phyloP scores from a whole-genome alignment of 129 eudicot genomes.

The Gnaphalium uliginosum region DNA sequence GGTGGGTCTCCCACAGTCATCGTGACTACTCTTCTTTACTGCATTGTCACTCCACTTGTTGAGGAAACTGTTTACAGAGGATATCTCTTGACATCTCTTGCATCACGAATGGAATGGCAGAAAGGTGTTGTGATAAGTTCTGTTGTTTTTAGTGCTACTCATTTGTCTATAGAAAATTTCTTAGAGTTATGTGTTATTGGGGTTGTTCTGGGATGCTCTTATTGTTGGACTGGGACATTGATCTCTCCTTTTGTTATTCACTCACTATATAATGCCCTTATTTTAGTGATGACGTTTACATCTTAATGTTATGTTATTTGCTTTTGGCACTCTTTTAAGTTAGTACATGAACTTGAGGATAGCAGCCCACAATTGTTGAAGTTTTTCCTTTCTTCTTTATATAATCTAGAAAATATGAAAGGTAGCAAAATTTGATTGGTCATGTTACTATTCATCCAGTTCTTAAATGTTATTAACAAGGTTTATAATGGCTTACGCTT shows the following conservation, averaged over 20 bases:
- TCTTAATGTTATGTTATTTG: conserved; percentile 41
- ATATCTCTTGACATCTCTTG: conserved; percentile 57
- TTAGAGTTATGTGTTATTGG: neutral
- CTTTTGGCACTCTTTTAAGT: neutral
- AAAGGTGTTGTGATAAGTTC: conserved; percentile 51
- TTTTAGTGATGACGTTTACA: conserved; percentile 38
- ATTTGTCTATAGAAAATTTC: conserved; percentile 71
- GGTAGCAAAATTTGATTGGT: too few relatives aligned
- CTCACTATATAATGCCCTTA: conserved; percentile 79
- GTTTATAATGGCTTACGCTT: too few relatives aligned
- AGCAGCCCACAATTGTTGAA: too few relatives aligned
- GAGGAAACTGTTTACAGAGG: conserved; percentile 87
- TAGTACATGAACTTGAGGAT: too few relatives aligned
- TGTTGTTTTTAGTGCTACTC: conserved; percentile 74
- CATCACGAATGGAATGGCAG: conserved; percentile 23
- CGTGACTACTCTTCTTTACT: conserved; percentile 54
- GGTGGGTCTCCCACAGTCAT: conserved; percentile 52
- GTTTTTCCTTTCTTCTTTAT: too few relatives aligned
- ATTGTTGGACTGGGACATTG: conserved; percentile 81
- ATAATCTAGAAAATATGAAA: too few relatives aligned
- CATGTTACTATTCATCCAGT: too few relatives aligned
- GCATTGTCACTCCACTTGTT: conserved; percentile 47
- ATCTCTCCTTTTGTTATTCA: conserved; percentile 63
- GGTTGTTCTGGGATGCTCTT: conserved; percentile 74
- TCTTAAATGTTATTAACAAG: too few relatives aligned